A percentile compares a stretch with the other conserved stretches of the same genome.
Conservation (phyloP, 257 asterid species). For the Echites panduratus region DNA sequence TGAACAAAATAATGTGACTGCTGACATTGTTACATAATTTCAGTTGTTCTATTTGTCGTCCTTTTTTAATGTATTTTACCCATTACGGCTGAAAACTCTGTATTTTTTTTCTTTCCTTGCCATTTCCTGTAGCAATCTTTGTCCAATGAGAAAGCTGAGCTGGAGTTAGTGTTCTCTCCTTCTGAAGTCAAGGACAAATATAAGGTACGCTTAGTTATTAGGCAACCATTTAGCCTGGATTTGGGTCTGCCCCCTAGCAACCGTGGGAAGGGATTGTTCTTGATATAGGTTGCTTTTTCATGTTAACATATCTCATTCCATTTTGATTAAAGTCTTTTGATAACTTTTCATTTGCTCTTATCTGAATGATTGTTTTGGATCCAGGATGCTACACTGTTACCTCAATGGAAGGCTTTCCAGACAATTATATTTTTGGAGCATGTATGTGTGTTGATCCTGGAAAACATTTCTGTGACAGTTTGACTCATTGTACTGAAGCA, state of each 20-base stretch:
- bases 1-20: not conserved
- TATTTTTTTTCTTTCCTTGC: constrained; percentile 8
- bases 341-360: not conserved
- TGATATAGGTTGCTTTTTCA: not conserved
- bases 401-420: constrained; percentile 92
- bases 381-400: constrained; percentile 67
- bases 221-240: not conserved
- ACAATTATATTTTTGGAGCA: constrained; percentile 77
- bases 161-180: constrained; percentile 47
- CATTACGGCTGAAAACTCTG: not conserved
- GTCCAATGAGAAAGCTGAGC: constrained; percentile 37
- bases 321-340: not conserved
- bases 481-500: not conserved
- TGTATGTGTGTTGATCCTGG: constrained; percentile 39
- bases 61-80: not conserved
- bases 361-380: constrained; percentile 7
- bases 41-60: not conserved
- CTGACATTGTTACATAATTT: not conserved
- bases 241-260: not conserved
- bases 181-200: constrained; percentile 62
- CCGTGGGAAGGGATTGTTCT: not conserved
- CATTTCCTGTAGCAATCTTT: constrained; percentile 35
- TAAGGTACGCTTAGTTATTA: constrained; percentile 41
- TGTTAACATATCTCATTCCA: not conserved
- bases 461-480: not conserved